Base-by-base conservation (phyloP, 352 stramenopile genomes). In the Phytophthora sansomeana region DNA sequence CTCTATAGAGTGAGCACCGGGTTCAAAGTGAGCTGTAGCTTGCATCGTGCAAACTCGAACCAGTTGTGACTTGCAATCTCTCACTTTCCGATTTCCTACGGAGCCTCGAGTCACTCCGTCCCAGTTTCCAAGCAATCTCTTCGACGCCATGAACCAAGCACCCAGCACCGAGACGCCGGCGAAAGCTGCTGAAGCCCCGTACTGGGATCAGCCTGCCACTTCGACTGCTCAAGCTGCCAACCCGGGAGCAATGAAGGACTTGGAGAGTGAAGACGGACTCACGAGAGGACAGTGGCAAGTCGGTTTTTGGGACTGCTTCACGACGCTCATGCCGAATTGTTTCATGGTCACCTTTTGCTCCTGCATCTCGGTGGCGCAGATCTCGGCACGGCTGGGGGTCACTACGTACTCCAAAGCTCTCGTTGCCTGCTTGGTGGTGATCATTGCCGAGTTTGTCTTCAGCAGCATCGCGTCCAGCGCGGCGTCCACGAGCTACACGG, bases 331-430 rank as follows among this genome's bases (percentile, higher is more conserved):
- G 53, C 78, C 80, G 28, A 89, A 89, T 67, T 69, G 60, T 26
- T 58, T 81, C 53, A 80, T 84, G 73, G 61, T 66, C 17, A 75
- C 56, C 50, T 78, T 63, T 58, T 85, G 75, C 54, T 65, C 80
- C 28, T 89, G 80, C 49, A 19, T 89, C 19, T 75, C 73, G 8
- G 38, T 83, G 17, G 75, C 80, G 6, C 77, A 89, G 47, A 77
- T 80, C 43, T 63, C 66, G 7, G 26, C 67, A 3, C 67, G 77
- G 2, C 66, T 89, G 5, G 77, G 74, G 11, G 59, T 85, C 28
- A 69, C 67, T 24, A 57, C 69, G 21, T 85, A 73, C 67, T 65
- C 58, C 16, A 70, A 63, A 24, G 55, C 68, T 41, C 54, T 72
- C 21, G 50, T 75, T 11, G 41, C 67, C 39, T 74, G 68, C 42